Percentiles rank a stretch among this genome's conserved stretches.
phyloP scores from a whole-genome alignment of 805 yeast species.

The Candida pseudofarinosa region DNA sequence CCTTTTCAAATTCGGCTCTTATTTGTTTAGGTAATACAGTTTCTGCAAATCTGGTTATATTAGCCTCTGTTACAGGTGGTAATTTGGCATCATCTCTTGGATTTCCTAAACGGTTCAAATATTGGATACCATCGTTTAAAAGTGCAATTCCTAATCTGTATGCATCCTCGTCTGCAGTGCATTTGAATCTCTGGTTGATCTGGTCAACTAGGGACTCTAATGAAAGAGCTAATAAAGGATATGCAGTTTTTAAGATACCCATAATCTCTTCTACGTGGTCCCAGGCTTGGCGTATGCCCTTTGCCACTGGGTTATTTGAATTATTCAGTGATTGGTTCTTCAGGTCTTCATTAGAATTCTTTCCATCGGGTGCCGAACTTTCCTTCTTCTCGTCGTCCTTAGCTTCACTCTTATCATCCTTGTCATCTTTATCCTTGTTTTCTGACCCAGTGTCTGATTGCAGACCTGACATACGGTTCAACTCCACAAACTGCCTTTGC shows the following conservation, averaged over 20 bases:
- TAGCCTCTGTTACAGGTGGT: conserved; percentile 88
- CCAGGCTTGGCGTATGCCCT: conserved; percentile 68
- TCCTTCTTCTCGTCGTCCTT: not conserved
- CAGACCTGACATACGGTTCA: conserved; percentile 14
- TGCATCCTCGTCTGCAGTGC: conserved; percentile 93
- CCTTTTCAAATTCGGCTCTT: conserved; percentile 85
- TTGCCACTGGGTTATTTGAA: not conserved
- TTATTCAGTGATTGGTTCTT: not conserved
- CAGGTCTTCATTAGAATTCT: not conserved
- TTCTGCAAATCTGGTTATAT: conserved; percentile 85
- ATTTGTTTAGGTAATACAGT: conserved; percentile 86
- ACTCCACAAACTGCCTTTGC: conserved; percentile 63
- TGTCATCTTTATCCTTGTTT: conserved; percentile 1
- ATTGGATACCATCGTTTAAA: conserved; percentile 89
- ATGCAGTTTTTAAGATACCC: conserved; percentile 94
- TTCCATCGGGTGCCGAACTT: not conserved
- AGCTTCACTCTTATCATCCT: conserved; percentile 3
- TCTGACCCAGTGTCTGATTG: not conserved
- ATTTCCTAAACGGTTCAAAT: conserved; percentile 76
- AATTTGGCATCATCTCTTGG: conserved; percentile 85
- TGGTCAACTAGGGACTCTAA: conserved; percentile 95
- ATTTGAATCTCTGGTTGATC: conserved; percentile 87
- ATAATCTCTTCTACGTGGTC: conserved; percentile 88
- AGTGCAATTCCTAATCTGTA: conserved; percentile 90
- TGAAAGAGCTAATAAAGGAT: conserved; percentile 87